These are phyloP conservation scores for Brassica incana DNA, from an alignment of 345 rosid species.

Conservation along the genomic window DNA sequence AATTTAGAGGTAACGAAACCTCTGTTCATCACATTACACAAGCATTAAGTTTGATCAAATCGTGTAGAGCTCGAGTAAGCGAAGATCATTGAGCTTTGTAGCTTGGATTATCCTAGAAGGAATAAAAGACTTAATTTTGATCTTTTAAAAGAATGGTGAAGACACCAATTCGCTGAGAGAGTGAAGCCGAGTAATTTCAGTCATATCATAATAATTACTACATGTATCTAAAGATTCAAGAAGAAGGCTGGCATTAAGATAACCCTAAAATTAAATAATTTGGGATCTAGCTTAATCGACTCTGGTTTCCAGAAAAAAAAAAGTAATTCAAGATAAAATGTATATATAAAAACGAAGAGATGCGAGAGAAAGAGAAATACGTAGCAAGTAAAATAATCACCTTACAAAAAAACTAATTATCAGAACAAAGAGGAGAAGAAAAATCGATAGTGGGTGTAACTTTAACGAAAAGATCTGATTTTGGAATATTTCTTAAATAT, in stretches of 20 bases:
- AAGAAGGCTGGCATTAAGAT: background rate
- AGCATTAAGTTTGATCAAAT: slow-evolving; percentile 46
- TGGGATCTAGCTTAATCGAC: background rate
- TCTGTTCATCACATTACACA: slow-evolving; percentile 69
- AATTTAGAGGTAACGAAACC: slow-evolving; percentile 52
- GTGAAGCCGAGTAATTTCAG: background rate
- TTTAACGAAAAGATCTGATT: too few relatives aligned
- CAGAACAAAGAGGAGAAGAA: too few relatives aligned
- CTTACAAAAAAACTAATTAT: too few relatives aligned
- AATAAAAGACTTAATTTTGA: background rate
- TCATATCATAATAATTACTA: background rate
- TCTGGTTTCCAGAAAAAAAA: background rate
- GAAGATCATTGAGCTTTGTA: slow-evolving; percentile 20
- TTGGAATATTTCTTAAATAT: too few relatives aligned
- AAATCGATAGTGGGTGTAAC: too few relatives aligned
- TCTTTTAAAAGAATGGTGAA: background rate
- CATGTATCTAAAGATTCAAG: background rate
- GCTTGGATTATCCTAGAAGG: background rate
- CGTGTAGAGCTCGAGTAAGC: slow-evolving; percentile 37
- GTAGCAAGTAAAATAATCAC: too few relatives aligned
- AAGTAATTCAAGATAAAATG: background rate
- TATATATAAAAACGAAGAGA: background rate
- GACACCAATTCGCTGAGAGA: background rate
- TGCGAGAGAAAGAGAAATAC: background rate
- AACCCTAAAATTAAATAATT: background rate